phyloP scores from a whole-genome alignment of 768 basidiomycete genomes.

The Porpolomopsis calyptriformis region DNA sequence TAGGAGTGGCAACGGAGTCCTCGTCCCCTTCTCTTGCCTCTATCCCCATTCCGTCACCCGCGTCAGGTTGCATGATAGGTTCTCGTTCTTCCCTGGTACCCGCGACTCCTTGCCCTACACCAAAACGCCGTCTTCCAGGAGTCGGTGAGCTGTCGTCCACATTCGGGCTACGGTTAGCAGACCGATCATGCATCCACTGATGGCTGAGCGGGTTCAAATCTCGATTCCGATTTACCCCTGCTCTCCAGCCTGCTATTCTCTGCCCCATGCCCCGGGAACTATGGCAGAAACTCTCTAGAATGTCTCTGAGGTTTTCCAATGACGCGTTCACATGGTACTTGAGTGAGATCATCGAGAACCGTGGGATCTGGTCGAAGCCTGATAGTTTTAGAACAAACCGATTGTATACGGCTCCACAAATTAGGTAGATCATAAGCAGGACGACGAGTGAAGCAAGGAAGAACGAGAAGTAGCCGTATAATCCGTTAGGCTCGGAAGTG shows the following conservation, averaged over 20 bases:
- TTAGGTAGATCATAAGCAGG: conserved; percentile 52
- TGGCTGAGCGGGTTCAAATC: conserved; percentile 13
- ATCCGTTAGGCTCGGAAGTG: conserved; percentile 42
- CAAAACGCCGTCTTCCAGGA: background rate
- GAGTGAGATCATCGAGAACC: conserved; percentile 44
- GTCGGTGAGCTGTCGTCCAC: background rate
- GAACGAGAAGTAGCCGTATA: conserved; percentile 43
- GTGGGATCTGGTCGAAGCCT: conserved; percentile 67
- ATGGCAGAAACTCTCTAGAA: conserved; percentile 10
- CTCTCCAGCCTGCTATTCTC: background rate
- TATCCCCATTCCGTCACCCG: background rate
- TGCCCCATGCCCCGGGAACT: background rate
- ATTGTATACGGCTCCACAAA: conserved; percentile 67
- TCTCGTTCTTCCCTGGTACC: background rate
- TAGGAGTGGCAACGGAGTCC: too few species aligned
- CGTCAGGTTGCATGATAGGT: background rate
- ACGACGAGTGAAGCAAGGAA: conserved; percentile 53
- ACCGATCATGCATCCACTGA: conserved; percentile 7
- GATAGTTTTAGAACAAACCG: conserved; percentile 61
- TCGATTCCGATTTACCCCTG: background rate
- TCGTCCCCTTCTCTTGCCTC: background rate
- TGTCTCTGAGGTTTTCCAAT: conserved; percentile 30
- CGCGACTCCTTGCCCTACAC: background rate
- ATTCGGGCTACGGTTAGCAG: background rate
- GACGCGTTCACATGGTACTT: conserved; percentile 36